phyloP scores from a whole-genome alignment of 1,284 basidiomycete species.

The Cryptococcus amylolentus region DNA sequence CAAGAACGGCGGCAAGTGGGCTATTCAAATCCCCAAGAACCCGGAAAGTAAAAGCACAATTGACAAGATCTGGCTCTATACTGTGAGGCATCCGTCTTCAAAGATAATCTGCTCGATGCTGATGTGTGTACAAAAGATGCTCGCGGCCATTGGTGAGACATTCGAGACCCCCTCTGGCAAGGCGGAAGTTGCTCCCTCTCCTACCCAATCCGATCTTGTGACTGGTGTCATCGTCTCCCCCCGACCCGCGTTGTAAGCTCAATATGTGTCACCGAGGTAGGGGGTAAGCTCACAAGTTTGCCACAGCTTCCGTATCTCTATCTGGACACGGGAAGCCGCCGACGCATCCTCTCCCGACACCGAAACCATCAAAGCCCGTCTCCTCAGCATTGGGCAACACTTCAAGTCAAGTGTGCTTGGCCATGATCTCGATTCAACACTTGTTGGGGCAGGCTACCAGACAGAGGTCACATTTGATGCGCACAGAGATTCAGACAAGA shows the following conservation, averaged over 20 bases:
- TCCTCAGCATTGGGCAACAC: conserved; percentile 71
- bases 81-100: conserved; percentile 56
- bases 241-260: conserved; percentile 72
- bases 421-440: conserved; percentile 66
- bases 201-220: conserved; percentile 60
- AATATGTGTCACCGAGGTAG: neutral
- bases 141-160: conserved; percentile 93
- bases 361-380: conserved; percentile 60
- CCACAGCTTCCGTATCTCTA: conserved; percentile 75
- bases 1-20: conserved; percentile 97
- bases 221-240: conserved; percentile 94
- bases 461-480: conserved; percentile 92
- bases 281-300: neutral
- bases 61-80: conserved; percentile 97
- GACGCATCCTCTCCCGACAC: conserved; percentile 40
- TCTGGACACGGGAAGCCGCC: conserved; percentile 90
- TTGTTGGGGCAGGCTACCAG: conserved; percentile 65
- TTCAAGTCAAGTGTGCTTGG: conserved; percentile 91
- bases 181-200: conserved; percentile 43
- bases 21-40: conserved; percentile 92
- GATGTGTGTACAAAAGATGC: conserved; percentile 61
- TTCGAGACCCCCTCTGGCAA: conserved; percentile 69
- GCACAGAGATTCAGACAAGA: conserved; percentile 90
- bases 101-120: neutral
- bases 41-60: conserved; percentile 73